phyloP scores from a whole-genome alignment of 192 early-diverging fungal species.

The Podila epicladia region DNA sequence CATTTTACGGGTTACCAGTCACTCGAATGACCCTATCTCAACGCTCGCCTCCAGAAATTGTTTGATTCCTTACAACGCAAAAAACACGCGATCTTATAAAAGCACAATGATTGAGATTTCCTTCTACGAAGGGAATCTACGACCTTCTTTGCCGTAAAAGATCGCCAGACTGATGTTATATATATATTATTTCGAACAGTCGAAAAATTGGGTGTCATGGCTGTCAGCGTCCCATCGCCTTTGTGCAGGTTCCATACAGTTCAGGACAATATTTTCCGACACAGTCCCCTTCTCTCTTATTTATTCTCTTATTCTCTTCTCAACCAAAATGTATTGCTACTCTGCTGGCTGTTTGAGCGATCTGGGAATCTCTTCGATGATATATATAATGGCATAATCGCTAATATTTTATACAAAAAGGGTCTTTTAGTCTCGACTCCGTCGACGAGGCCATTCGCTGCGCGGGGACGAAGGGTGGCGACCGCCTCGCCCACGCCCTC shows the following conservation, averaged over 20 bases:
- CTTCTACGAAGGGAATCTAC: conserved; percentile 31
- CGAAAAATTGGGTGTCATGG: conserved; percentile 52
- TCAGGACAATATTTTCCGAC: conserved; percentile 51
- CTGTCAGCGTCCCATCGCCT: conserved; percentile 33
- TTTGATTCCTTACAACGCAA: conserved; percentile 49
- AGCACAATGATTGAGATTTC: conserved; percentile 54
- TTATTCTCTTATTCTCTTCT: too few species aligned
- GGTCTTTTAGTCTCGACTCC: conserved; percentile 18
- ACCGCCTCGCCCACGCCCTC: neutral
- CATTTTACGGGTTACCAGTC: neutral
- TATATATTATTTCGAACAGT: conserved; percentile 45
- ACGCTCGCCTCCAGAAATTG: neutral
- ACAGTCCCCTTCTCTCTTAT: conserved; percentile 9
- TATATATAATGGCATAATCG: too few species aligned
- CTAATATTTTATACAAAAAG: neutral
- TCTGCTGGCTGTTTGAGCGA: neutral
- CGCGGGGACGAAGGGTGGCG: conserved; percentile 13
- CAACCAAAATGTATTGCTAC: neutral
- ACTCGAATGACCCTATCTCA: conserved; percentile 4
- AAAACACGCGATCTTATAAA: conserved; percentile 51
- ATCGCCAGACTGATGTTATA: conserved; percentile 46
- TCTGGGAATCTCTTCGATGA: neutral
- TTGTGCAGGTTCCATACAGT: conserved; percentile 43
- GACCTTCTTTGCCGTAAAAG: conserved; percentile 55
- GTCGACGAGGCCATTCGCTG: conserved; percentile 27